Percentiles rank a stretch among this genome's conserved stretches.
Conservation (phyloP, 768 basidiomycete species). For the Boletellus sp. region DNA sequence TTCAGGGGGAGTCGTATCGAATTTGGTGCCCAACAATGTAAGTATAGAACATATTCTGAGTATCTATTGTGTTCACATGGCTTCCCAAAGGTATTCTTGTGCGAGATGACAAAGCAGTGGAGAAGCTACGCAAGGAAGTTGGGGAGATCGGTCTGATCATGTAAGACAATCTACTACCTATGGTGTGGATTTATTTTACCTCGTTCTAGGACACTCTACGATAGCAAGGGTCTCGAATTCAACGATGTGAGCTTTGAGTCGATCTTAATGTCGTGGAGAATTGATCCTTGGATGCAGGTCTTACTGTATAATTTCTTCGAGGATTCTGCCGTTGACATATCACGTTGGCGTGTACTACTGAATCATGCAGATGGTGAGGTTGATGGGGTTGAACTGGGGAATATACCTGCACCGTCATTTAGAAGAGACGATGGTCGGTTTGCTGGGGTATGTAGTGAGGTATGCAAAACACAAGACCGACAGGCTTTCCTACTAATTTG, state of each 20-base stretch:
- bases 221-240: conserved; percentile 31
- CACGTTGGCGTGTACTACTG: conserved; percentile 61
- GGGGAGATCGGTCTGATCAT: conserved; percentile 59
- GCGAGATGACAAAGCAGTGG: conserved; percentile 51
- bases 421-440: conserved; percentile 43
- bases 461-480: conserved; percentile 19
- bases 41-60: conserved; percentile 1
- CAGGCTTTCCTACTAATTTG: neutral
- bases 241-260: conserved; percentile 11
- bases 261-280: neutral
- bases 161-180: conserved; percentile 32
- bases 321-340: conserved; percentile 48
- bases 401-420: conserved; percentile 42
- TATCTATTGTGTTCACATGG: neutral
- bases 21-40: conserved; percentile 67
- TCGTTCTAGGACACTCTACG: conserved; percentile 27
- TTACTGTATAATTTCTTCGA: conserved; percentile 44
- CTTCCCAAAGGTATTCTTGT: conserved; percentile 58
- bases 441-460: conserved; percentile 59
- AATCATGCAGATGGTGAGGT: conserved; percentile 34
- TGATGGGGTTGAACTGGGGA: conserved; percentile 8
- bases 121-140: conserved; percentile 47
- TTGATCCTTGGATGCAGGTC: conserved; percentile 41
- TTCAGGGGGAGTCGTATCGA: conserved; percentile 47
- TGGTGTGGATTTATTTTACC: neutral